These are phyloP conservation scores for Calonectria hongkongensis DNA, from an alignment of 2,329 filamentous ascomycete genomes.

Conservation along the genomic window DNA sequence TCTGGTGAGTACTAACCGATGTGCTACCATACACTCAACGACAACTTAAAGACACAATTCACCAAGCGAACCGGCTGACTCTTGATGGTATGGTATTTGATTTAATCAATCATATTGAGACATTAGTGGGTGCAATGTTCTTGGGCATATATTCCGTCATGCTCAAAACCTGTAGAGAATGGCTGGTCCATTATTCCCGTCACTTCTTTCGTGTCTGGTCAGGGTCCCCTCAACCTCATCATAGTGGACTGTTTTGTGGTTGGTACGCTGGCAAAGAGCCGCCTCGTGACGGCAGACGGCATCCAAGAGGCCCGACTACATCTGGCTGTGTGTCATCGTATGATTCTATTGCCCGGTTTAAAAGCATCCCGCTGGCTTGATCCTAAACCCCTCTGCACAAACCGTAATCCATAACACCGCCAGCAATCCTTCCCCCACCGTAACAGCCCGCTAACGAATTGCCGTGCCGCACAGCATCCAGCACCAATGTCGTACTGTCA, in stretches of 20 bases:
- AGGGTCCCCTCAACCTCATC: no score
- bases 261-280: no score
- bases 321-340: background rate
- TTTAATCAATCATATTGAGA: background rate
- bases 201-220: no score
- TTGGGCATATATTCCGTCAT: no score
- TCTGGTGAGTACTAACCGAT: no score
- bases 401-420: background rate
- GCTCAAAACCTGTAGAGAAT: no score
- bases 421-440: background rate
- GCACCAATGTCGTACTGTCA: conserved; percentile 35
- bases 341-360: conserved; percentile 2
- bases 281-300: background rate
- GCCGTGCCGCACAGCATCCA: conserved; percentile 14
- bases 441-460: background rate
- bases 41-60: background rate
- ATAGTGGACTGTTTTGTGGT: background rate
- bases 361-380: background rate
- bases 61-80: background rate
- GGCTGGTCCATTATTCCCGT: no score
- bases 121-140: no score
- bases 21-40: no score
- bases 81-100: background rate
- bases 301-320: background rate
- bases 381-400: background rate